phyloP scores from a whole-genome alignment of 345 rosid genomes.

The Pugionium dolabratum region DNA sequence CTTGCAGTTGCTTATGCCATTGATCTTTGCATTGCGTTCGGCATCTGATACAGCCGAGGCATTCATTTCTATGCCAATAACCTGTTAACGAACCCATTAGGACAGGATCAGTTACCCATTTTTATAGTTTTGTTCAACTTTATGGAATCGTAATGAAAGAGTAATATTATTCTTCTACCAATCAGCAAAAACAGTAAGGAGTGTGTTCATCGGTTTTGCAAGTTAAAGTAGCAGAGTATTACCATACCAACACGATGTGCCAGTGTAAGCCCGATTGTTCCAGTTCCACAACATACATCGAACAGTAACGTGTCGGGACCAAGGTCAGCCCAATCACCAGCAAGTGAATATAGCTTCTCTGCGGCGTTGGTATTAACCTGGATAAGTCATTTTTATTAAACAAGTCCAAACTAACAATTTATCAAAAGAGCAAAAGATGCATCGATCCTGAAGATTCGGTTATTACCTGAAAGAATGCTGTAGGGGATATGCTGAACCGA shows the following conservation, averaged over 20 bases:
- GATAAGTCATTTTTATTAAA: constrained; percentile 25
- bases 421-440: constrained; percentile 3
- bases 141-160: neutral
- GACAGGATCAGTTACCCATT: neutral
- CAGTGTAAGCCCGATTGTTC: constrained; percentile 89
- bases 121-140: neutral
- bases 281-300: constrained; percentile 96
- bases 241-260: constrained; percentile 98
- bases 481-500: constrained; percentile 82
- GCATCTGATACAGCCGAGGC: constrained; percentile 97
- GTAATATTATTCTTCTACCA: neutral
- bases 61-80: constrained; percentile 95
- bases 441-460: constrained; percentile 22
- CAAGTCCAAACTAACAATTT: constrained; percentile 7
- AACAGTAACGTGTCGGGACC: constrained; percentile 84
- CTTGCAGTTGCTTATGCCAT: constrained; percentile 83
- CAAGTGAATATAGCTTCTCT: constrained; percentile 88
- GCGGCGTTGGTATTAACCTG: constrained; percentile 97
- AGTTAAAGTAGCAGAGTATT: constrained; percentile 41
- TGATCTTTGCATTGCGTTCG: constrained; percentile 76
- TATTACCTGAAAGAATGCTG: constrained; percentile 90
- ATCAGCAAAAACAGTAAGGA: neutral
- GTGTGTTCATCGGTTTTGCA: neutral
- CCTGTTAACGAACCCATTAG: constrained; percentile 45
- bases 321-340: constrained; percentile 96